phyloP scores from a whole-genome alignment of 768 basidiomycete genomes.

The Leucosporidium creatinivorum region DNA sequence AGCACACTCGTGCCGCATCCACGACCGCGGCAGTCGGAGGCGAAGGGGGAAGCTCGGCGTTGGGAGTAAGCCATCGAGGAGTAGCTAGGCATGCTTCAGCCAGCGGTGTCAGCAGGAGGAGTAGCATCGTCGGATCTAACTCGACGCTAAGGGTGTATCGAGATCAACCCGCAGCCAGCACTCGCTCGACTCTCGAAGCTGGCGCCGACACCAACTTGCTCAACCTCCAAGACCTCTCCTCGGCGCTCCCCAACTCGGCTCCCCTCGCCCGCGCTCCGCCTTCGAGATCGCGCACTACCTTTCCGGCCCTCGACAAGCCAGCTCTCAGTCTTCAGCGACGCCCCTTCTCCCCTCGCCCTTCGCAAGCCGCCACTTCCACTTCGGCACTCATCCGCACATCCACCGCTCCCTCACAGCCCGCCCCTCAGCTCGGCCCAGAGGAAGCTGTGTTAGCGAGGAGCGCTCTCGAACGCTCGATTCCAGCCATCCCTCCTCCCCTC shows the following conservation, averaged over 20 bases:
- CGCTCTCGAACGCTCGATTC: background rate
- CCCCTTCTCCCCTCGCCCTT: background rate
- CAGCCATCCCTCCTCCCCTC: background rate
- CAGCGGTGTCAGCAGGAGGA: background rate
- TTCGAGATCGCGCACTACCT: too few species aligned
- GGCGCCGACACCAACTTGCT: background rate
- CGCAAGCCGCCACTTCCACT: background rate
- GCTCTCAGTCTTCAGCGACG: background rate
- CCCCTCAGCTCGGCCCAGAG: background rate
- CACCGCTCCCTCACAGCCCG: background rate
- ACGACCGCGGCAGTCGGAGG: background rate
- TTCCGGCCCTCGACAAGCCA: too few species aligned
- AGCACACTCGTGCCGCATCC: background rate
- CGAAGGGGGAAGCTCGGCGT: too few species aligned
- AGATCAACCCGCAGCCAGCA: background rate
- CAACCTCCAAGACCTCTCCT: background rate
- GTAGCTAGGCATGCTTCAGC: background rate
- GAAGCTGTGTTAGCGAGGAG: background rate
- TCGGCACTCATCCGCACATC: too few species aligned
- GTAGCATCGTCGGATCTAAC: background rate
- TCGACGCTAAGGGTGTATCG: background rate
- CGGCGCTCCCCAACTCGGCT: background rate
- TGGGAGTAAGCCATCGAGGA: background rate
- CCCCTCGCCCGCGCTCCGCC: too few species aligned
- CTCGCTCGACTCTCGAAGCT: background rate